phyloP scores from a whole-genome alignment of 179 eudicot species.

The Gypsophila paniculata region DNA sequence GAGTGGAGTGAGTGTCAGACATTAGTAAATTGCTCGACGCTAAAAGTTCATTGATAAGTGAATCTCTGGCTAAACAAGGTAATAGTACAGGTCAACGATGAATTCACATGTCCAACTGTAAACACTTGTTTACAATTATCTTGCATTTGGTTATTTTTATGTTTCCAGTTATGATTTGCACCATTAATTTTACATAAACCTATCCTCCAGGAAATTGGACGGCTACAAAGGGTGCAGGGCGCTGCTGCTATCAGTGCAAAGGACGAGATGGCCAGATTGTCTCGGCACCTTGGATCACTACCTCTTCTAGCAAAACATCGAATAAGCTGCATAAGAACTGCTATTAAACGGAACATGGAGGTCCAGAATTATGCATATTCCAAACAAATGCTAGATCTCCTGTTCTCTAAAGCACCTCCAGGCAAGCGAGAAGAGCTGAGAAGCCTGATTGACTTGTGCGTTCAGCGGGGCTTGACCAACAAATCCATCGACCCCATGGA shows the following conservation, averaged over 20 bases:
- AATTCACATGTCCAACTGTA: no score
- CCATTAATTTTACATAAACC: neutral
- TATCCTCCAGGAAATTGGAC: constrained; percentile 66
- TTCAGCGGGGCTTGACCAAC: constrained; percentile 81
- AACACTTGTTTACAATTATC: neutral
- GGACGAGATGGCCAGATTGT: constrained; percentile 90
- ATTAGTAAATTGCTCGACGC: no score
- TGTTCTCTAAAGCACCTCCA: constrained; percentile 94
- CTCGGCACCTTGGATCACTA: constrained; percentile 93
- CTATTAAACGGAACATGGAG: constrained; percentile 93
- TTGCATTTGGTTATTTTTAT: neutral
- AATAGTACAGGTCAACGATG: no score
- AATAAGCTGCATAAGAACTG: constrained; percentile 88
- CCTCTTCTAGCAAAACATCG: constrained; percentile 96
- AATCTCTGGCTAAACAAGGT: no score
- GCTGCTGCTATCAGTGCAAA: constrained; percentile 89
- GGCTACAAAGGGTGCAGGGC: constrained; percentile 89
- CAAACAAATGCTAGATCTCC: constrained; percentile 91
- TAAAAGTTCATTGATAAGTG: no score
- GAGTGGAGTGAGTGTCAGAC: no score
- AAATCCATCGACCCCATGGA: constrained; percentile 88
- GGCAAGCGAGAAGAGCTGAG: constrained; percentile 89
- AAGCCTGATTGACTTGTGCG: constrained; percentile 85
- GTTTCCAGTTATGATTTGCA: neutral
- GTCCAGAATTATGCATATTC: constrained; percentile 86